Evolutionary conservation across 1,284 basidiomycete species (phyloP), one percentile per base, ranked within the genome.

Genomic region (Ceratobasidium sp.): DNA sequence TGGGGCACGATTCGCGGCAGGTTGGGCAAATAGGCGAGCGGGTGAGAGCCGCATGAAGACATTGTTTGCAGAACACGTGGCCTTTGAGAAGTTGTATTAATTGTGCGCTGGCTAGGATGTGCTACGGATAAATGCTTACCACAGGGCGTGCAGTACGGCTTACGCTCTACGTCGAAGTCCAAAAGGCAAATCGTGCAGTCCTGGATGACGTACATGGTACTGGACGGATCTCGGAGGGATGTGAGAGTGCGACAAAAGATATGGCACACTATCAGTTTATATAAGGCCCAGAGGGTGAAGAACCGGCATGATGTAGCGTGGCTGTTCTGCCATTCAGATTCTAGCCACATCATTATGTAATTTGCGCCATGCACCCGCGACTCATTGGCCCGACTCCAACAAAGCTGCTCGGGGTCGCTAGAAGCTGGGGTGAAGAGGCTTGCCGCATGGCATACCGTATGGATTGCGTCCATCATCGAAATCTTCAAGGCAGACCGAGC

Each of bases 141-240:
- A 25, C 46, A 68, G 25, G 51, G 46, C 1, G 32, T 68, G 32
- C 49, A 49, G 34, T 52, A 54, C 7, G 66, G 66, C 22, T 19
- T 34, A 6, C 64, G 64, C 13, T 54, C 66, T 1, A n/a, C 32
- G 32, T 32, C 46, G 49, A 34, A 68, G 2, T 3, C 49, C 22
- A 32, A 15, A 29, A 51, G 17, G 32, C 66, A 68, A 19, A 68
- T 54, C 1, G 66, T 25, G 19, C 66, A 68, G n/a, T 68, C 66
- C n/a, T 34, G 46, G 11, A 68, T 25, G 9, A 54, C 6, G 22
- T 52, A 54, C 66, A 68, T 66, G 37, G 9, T 64, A 25, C n/a
- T n/a, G 37, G 37, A 3, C 4, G 8, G 37, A 37, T 8, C 37
- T 37, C 8, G 37, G 5, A 3, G 15, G 32, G 25, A 32, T 17